Evolutionary conservation across 2,329 filamentous ascomycete species (phyloP).

Genomic region (Rasamsonia emersonii): DNA sequence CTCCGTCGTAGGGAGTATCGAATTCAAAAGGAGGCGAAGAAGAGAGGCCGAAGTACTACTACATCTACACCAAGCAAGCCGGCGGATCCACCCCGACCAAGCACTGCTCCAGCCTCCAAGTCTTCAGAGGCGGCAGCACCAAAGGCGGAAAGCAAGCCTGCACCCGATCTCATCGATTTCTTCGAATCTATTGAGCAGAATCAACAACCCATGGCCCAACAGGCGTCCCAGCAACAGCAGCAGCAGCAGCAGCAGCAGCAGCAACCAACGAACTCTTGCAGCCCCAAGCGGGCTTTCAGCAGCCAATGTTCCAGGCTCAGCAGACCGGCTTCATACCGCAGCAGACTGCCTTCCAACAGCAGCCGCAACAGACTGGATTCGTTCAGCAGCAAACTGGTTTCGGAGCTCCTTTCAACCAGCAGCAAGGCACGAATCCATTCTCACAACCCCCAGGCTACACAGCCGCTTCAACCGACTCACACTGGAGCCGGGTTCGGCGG

Average conservation of each 20-base stretch:
- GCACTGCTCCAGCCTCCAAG: conserved; percentile 14
- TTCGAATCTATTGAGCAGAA: conserved; percentile 90
- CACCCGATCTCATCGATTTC: conserved; percentile 76
- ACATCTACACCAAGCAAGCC: conserved; percentile 21
- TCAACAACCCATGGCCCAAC: conserved; percentile 39
- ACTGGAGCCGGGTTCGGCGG: conserved; percentile 79
- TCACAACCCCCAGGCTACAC: conserved; percentile 21
- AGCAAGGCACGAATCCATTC: conserved; percentile 6
- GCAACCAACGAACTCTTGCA: conserved; percentile 6
- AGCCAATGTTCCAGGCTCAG: conserved; percentile 23
- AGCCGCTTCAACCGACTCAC: conserved; percentile 50
- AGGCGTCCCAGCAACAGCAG: conserved; percentile 27
- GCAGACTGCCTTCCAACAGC: conserved; percentile 1
- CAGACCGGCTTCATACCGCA: conserved; percentile 4
- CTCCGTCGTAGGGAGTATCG: conserved; percentile 86
- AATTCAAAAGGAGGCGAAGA: conserved; percentile 71
- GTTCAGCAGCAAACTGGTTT: conserved; percentile 20
- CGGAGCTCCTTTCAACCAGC: conserved; percentile 15
- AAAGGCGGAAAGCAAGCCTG: conserved; percentile 26
- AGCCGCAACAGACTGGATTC: conserved; percentile 21
- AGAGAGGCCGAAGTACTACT: conserved; percentile 35
- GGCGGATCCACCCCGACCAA: conserved; percentile 21
- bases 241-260: conserved; percentile 21
- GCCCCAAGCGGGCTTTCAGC: conserved; percentile 27
- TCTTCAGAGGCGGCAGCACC: conserved; percentile 13